These are phyloP conservation scores for Parmelia sp. DNA, from an alignment of 495 filamentous ascomycete genomes.

Conservation along the genomic window DNA sequence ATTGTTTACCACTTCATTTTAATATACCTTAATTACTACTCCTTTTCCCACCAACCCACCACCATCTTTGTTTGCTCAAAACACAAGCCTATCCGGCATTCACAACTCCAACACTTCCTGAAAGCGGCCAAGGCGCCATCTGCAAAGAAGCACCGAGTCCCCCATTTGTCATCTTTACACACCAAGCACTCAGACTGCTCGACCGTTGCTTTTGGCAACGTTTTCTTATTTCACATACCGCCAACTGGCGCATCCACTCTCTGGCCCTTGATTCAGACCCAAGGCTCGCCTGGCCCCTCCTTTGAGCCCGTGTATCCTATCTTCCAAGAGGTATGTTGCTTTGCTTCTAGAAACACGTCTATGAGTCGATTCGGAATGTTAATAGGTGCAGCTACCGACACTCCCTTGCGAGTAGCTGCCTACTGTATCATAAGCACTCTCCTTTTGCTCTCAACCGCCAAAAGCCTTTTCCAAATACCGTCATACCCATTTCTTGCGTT, in stretches of 20 bases:
- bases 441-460: conserved; percentile 6
- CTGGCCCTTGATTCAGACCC: not conserved
- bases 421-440: conserved; percentile 14
- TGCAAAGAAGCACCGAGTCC: not conserved
- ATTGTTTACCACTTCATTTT: not conserved
- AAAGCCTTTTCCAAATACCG: not conserved
- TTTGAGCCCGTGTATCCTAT: not conserved
- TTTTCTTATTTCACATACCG: not conserved
- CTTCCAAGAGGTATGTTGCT: not conserved
- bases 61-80: conserved; percentile 13
- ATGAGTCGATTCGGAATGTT: not conserved
- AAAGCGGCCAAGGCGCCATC: conserved; percentile 12
- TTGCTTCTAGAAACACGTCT: not conserved
- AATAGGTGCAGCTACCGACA: not conserved
- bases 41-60: not conserved
- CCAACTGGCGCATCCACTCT: not conserved
- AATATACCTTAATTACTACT: conserved; percentile 2
- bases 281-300: conserved; percentile 4
- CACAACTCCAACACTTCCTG: conserved; percentile 18
- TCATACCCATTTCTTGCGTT: conserved; percentile 9
- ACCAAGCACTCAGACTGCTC: not conserved
- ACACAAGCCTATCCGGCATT: conserved; percentile 20
- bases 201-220: not conserved
- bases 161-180: not conserved
- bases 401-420: not conserved